A percentile compares a stretch with the other conserved stretches of the same genome.
Evolutionary conservation across 2,329 filamentous ascomycete genomes (phyloP).

Genomic region (Aspergillus persii): DNA sequence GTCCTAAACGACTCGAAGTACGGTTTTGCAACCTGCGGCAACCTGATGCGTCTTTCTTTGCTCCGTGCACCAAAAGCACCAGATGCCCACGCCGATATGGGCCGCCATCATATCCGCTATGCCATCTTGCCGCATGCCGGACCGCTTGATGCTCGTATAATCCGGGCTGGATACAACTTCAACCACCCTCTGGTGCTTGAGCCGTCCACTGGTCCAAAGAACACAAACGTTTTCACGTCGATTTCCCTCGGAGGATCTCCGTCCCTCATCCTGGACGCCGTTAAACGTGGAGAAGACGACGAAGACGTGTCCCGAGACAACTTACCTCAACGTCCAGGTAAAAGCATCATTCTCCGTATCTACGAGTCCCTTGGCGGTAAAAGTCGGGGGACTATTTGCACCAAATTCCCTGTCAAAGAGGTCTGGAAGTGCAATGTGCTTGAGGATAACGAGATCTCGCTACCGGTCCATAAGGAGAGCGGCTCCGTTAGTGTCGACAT

Average conservation of each 20-base stretch:
- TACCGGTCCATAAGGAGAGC: constrained; percentile 48
- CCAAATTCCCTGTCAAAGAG: constrained; percentile 68
- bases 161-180: constrained; percentile 84
- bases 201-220: constrained; percentile 30
- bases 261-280: constrained; percentile 76
- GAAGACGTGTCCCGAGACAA: constrained; percentile 62
- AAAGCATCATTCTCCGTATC: constrained; percentile 77
- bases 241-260: constrained; percentile 66
- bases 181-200: constrained; percentile 73
- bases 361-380: constrained; percentile 88
- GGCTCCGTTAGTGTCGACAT: constrained; percentile 54
- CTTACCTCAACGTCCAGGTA: constrained; percentile 65
- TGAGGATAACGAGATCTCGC: constrained; percentile 76
- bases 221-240: constrained; percentile 44
- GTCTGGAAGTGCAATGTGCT: constrained; percentile 82
- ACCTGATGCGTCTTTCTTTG: constrained; percentile 83
- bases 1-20: constrained; percentile 96
- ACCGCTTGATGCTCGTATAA: constrained; percentile 66
- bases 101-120: constrained; percentile 80
- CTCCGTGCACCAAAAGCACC: constrained; percentile 88
- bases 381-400: constrained; percentile 67
- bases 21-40: constrained; percentile 86
- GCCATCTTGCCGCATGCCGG: constrained; percentile 85
- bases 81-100: constrained; percentile 93
- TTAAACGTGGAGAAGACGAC: constrained; percentile 92